A percentile compares a stretch with the other conserved stretches of the same genome.
Evolutionary conservation across 2,329 filamentous ascomycete genomes (phyloP).

Genomic region (Colletotrichum sp.): DNA sequence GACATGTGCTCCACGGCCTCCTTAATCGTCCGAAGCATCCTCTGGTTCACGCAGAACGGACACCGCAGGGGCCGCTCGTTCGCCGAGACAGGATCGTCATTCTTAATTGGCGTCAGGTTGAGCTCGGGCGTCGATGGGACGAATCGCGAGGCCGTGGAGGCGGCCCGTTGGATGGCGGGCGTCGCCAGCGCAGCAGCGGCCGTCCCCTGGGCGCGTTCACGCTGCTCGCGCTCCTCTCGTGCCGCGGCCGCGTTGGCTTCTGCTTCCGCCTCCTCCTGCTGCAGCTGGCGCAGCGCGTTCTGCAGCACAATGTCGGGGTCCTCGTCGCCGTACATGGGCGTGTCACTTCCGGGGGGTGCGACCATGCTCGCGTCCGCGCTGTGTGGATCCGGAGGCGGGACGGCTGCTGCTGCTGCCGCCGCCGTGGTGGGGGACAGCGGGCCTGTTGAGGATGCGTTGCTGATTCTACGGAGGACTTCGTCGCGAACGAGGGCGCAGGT

Average conservation of each 20-base stretch:
- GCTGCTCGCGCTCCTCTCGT: constrained; percentile 50
- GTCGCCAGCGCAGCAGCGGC: constrained; percentile 29
- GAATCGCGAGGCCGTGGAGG: constrained; percentile 18
- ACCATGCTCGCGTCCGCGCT: constrained; percentile 21
- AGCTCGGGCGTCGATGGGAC: constrained; percentile 41
- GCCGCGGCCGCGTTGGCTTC: constrained; percentile 62
- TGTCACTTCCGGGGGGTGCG: constrained; percentile 55
- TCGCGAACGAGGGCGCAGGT: constrained; percentile 64
- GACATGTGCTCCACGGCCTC: constrained; percentile 68
- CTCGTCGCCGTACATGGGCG: constrained; percentile 53
- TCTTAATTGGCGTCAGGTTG: constrained; percentile 60
- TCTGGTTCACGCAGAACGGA: constrained; percentile 66
- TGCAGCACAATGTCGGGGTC: constrained; percentile 64
- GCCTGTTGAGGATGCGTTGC: constrained; percentile 11
- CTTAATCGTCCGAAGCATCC: constrained; percentile 65
- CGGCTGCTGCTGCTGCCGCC: constrained; percentile 9
- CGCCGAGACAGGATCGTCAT: constrained; percentile 49
- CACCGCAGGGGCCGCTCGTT: constrained; percentile 59
- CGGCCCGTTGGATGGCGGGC: constrained; percentile 25
- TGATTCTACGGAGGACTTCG: constrained; percentile 53
- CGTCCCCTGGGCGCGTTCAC: constrained; percentile 30
- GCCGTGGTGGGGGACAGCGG: constrained; percentile 1
- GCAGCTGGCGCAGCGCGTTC: constrained; percentile 62
- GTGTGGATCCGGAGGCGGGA: constrained; percentile 20
- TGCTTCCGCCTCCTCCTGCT: constrained; percentile 63